Evolutionary conservation across 352 stramenopile species (phyloP), one percentile per base, ranked within the genome.

Genomic region (Pythium phragmitis): DNA sequence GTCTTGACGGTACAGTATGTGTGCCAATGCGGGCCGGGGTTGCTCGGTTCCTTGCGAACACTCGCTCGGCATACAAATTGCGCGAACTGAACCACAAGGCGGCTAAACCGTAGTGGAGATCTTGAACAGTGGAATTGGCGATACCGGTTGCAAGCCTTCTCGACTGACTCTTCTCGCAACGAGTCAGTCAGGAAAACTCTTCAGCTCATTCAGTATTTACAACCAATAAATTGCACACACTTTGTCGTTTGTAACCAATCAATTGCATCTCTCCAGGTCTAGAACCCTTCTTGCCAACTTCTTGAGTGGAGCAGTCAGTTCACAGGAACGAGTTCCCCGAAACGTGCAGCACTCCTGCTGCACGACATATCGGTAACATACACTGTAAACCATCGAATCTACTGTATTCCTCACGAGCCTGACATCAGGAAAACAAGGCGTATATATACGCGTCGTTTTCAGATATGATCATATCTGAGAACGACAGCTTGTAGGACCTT

Each of bases 241-340:
- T 42, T 16, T 26, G 45, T 30, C 2, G 42, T 47, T 12, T 47
- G 30, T 51, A 51, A 34, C 45, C 45, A 51, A 51, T 51, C 45
- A 30, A 33, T 6, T 11, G 45, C 19, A 13, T 51, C 45, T 28
- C 3, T 51, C 30, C 45, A 51, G 45, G 45, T 16, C 14, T 11
- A 17, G 37, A 42, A 42, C 26, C 26, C 26, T 30, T 30, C 26
- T 30, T 39, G 34, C 7, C 11, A 13, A 39, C 7, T 39, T 39
- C 34, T 46, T 19, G 39, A n/a, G 13, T 19, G 4, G 4, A 46
- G 39, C 39, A 46, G 13, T n/a, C 39, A 46, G 13, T 21, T 46
- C 3, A 46, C 17, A 46, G 39, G 17, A 23, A 6, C 4, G 2
- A 4, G 14, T 46, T 39, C 34, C 34, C 34, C 34, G 7, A 39